Percentiles rank a stretch among this genome's conserved stretches.
Conservation (phyloP, 140 eudicot species). For the Ambrosia hybrid region DNA sequence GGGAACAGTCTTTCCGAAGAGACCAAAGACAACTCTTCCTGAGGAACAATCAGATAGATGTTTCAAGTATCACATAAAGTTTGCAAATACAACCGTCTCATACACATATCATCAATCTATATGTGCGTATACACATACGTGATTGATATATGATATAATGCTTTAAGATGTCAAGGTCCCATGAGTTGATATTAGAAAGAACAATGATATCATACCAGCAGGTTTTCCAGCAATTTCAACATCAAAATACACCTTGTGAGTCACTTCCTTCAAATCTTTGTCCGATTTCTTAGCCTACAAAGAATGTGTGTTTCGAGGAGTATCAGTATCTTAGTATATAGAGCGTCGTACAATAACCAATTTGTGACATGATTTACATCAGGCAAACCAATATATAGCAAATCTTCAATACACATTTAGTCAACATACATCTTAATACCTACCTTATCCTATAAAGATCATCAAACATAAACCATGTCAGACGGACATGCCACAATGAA, state of each 20-base stretch:
- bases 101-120: no score
- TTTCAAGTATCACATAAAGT: background rate
- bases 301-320: background rate
- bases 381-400: no score
- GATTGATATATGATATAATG: background rate
- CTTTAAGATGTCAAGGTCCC: background rate
- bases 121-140: background rate
- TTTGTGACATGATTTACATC: no score
- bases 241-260: conserved; percentile 83
- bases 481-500: background rate
- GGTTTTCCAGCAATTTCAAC: conserved; percentile 83
- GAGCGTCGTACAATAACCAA: no score
- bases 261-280: conserved; percentile 69
- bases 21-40: conserved; percentile 92
- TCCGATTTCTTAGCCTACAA: conserved; percentile 76
- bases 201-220: conserved; percentile 47
- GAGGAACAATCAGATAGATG: conserved; percentile 14
- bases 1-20: conserved; percentile 88
- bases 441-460: background rate
- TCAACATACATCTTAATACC: background rate
- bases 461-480: background rate
- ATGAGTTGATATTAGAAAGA: background rate
- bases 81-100: no score
- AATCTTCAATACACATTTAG: background rate
- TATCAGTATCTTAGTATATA: no score